A percentile compares a stretch with the other conserved stretches of the same genome.
phyloP scores from a whole-genome alignment of 257 asterid species.

The Lycium barbarum region DNA sequence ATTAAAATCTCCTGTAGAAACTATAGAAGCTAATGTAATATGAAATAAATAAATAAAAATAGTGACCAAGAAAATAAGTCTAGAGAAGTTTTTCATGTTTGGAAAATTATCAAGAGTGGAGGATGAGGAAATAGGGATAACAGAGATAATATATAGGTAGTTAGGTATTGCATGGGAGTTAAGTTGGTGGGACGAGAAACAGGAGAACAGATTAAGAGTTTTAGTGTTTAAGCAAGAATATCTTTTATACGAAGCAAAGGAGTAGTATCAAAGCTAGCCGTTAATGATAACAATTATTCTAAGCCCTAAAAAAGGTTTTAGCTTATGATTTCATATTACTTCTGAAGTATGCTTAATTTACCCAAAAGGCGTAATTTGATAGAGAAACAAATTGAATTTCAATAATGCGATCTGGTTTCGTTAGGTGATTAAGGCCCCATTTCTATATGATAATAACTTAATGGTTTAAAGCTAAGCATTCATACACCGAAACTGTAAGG shows the following conservation, averaged over 20 bases:
- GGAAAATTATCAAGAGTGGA: not conserved
- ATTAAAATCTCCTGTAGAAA: slow-evolving; percentile 85
- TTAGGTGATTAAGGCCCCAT: not conserved
- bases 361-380: not conserved
- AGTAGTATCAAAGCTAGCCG: slow-evolving; percentile 30
- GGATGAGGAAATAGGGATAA: not conserved
- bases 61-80: slow-evolving; percentile 32
- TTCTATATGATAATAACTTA: not conserved
- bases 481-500: no score
- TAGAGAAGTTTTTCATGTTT: slow-evolving; percentile 36
- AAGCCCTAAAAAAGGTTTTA: not conserved
- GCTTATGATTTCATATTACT: not conserved
- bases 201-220: slow-evolving; percentile 50
- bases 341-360: not conserved
- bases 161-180: slow-evolving; percentile 45
- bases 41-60: slow-evolving; percentile 30
- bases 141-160: slow-evolving; percentile 31
- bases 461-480: not conserved
- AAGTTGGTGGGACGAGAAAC: slow-evolving; percentile 36
- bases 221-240: slow-evolving; percentile 64
- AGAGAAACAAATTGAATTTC: not conserved
- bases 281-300: not conserved
- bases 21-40: slow-evolving; percentile 57
- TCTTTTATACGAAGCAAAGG: slow-evolving; percentile 75
- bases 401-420: not conserved